Evolutionary conservation across 225 moss, liverwort and hornwort species (phyloP).

Genomic region (Bryoerythrophyllum caledonicum): DNA sequence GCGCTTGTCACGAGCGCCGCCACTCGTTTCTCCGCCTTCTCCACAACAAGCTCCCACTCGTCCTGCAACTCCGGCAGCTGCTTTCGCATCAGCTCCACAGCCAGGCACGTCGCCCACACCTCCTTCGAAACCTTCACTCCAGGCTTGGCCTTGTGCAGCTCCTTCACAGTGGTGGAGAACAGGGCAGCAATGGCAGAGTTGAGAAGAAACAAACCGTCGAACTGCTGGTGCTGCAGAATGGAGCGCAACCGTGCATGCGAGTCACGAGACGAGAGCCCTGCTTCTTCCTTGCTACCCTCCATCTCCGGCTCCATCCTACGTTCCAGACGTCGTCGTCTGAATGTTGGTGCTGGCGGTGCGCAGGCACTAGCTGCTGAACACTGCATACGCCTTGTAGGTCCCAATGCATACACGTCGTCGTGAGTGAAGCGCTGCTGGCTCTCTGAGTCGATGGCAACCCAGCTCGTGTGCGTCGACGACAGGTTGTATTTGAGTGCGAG

Average conservation of each 20-base stretch:
- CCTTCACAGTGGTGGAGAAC: conserved; percentile 9
- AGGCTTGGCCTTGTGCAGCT: background rate
- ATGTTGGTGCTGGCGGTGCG: background rate
- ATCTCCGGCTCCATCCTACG: background rate
- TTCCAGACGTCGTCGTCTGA: too few species aligned
- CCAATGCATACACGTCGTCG: too few species aligned
- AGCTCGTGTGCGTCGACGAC: too few species aligned
- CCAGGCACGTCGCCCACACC: conserved; percentile 38
- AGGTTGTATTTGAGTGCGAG: too few species aligned
- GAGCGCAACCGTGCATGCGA: conserved; percentile 18
- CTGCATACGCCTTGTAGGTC: too few species aligned
- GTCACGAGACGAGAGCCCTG: too few species aligned
- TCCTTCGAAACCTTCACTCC: conserved; percentile 18
- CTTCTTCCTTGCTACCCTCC: background rate
- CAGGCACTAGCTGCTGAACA: background rate
- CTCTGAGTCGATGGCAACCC: too few species aligned
- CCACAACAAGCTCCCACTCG: conserved; percentile 49
- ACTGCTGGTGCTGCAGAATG: conserved; percentile 31
- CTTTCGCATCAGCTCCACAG: conserved; percentile 29
- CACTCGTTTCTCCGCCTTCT: conserved; percentile 38
- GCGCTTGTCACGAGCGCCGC: conserved; percentile 7
- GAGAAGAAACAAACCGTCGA: conserved; percentile 35
- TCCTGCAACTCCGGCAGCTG: conserved; percentile 27
- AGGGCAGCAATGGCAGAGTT: conserved; percentile 3
- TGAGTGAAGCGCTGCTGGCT: too few species aligned